Evolutionary conservation across 2,329 filamentous ascomycete genomes (phyloP), one percentile per base, ranked within the genome.

Genomic region (Fusarium phyllophilum): DNA sequence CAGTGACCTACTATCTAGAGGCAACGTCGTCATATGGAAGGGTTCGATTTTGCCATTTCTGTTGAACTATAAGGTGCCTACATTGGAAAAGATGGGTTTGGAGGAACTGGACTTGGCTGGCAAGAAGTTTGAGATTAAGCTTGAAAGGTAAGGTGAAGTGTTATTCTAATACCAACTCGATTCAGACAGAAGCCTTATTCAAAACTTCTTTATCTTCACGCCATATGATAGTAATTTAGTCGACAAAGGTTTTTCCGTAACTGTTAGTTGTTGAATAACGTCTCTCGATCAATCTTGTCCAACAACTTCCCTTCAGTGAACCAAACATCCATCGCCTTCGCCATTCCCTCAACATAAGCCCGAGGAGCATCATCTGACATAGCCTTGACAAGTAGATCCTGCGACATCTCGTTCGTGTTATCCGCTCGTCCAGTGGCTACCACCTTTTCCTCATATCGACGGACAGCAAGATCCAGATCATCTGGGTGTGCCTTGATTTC

Each of bases 161-260:
- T 10, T 14, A 26, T 45, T 45, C 3, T 29, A 29, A 29, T 29
- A 29, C 26, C 26, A 29, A 29, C 26, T 29, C 26, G 26, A 29
- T 29, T 29, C 26, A 29, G 5, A 29, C 26, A 29, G n/a, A 45
- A 45, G 17, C 4, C 8, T 10, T 14, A 26, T 45, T 45, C 3
- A 6, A 9, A 9, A 26, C 0, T 20, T 1, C 5, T 45, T 0
- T 6, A 6, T 0, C 3, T 8, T 20, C 1, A 26, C 4, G 1
- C 24, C 3, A 29, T 5, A 29, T 46, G 3, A 22, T 22, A 1
- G 2, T 0, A 4, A 46, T 2, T 48, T 3, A 8, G 3, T 3
- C 5, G 14, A 1, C 0, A 24, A 44, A 38, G 5, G 36, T 12
- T 18, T 36, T 18, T 38, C 11, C 6, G 36, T 12, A 9, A 12